Base-by-base conservation (phyloP, 2,329 filamentous ascomycete genomes). In the Clonostachys rosea region DNA sequence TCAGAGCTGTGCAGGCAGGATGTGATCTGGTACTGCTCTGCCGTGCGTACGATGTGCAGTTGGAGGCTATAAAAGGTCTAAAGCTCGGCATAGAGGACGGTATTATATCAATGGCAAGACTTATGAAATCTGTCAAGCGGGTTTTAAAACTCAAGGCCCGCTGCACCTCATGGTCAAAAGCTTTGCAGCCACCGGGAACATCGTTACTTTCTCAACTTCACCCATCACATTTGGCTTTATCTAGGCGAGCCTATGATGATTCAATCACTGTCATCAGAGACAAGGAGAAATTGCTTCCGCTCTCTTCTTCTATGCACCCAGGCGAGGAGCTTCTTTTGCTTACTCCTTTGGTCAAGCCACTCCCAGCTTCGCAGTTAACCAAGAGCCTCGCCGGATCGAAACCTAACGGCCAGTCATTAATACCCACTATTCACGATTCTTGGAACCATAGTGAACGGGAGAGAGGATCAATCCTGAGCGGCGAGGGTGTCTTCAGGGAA, bases 1-100 rank as follows among this genome's bases (percentile, higher is more conserved):
- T 97, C 56, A 96, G 96, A 91, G 94, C 94, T 5, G 89, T 96
- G 44, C 94, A 96, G 63, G 92, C 94, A 34, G 94, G 94, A 13
- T 97, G 94, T 61, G 94, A 99, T 64, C 73, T 97, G 46, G 83
- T 96, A 6, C 78, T 96, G 6, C 79, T 96, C 2, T 97, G 91
- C 58, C 84, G 91, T 41, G 91, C 90, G 6, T 95, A 91, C 56
- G 84, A 88, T 36, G 86, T 92, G 17, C 91, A 97, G 63, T 82
- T 94, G 53, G 92, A 97, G 66, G 92, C 91, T 8, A 89, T 99
- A 59, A 88, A 87, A 35, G 92, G 91, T 1, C 74, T 97, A 43
- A 95, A 94, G 60, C 75, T 95, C 10, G 91, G 91, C 1, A 81
- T 96, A 34, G 90, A 96, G 54, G 96, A 94, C 60, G 88, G 87